Percentiles rank a stretch among this genome's conserved stretches.
Evolutionary conservation across 2,329 filamentous ascomycete species (phyloP).

Genomic region (Hypomyces perniciosus): DNA sequence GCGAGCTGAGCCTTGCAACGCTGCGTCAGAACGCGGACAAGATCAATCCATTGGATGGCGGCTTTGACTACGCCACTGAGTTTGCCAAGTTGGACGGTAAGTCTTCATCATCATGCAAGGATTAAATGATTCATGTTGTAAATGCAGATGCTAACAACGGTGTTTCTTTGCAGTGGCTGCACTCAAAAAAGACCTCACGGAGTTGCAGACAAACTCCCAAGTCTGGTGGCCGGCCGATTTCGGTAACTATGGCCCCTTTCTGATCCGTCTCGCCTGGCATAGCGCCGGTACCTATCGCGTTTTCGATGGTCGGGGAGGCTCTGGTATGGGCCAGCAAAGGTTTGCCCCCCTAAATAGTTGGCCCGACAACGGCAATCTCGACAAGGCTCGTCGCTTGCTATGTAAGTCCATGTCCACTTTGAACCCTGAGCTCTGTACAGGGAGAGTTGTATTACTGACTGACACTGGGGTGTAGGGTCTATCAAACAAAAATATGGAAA

Average conservation of each 20-base stretch:
- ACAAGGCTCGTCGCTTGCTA: constrained; percentile 72
- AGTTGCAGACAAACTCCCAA: constrained; percentile 69
- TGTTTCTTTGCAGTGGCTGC: constrained; percentile 30
- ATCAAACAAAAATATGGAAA: constrained; percentile 79
- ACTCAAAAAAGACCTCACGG: constrained; percentile 64
- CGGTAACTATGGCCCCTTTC: constrained; percentile 72
- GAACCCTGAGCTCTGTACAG: neutral
- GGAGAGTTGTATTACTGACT: neutral
- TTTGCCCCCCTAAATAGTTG: constrained; percentile 74
- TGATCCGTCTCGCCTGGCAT: constrained; percentile 77
- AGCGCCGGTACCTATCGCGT: constrained; percentile 71
- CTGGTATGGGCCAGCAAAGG: constrained; percentile 45
- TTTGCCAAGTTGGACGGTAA: constrained; percentile 60
- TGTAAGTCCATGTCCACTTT: constrained; percentile 33
- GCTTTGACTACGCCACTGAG: constrained; percentile 65
- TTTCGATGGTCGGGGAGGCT: constrained; percentile 66
- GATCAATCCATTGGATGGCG: constrained; percentile 56
- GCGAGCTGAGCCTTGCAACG: constrained; percentile 59
- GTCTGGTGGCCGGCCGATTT: constrained; percentile 78
- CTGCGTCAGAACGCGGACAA: constrained; percentile 62
- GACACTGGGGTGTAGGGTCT: constrained; percentile 36
- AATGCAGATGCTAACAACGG: neutral
- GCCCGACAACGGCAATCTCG: constrained; percentile 70
- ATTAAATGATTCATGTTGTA: neutral
- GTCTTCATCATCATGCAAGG: constrained; percentile 36